These are phyloP conservation scores for Phytophthora lateralis DNA, from an alignment of 352 stramenopile genomes.

Conservation along the genomic window DNA sequence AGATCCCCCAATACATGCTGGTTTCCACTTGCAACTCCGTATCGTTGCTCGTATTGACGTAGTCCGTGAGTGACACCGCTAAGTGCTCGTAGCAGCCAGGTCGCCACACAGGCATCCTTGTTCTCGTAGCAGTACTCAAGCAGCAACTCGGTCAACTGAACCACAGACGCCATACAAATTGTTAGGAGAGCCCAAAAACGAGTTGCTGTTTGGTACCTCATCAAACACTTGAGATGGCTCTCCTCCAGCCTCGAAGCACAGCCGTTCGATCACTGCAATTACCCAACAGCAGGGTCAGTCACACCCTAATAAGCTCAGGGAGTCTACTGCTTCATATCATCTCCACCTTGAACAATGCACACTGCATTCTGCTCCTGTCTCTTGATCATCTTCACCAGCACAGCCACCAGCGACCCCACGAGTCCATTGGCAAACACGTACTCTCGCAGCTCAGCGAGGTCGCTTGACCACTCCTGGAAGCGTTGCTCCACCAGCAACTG, in stretches of 20 bases:
- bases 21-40: background rate
- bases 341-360: conserved; percentile 33
- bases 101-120: conserved; percentile 10
- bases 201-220: conserved; percentile 19
- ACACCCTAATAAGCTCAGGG: background rate
- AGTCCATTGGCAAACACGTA: conserved; percentile 17
- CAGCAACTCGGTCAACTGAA: conserved; percentile 22
- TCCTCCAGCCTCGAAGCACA: conserved; percentile 31
- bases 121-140: conserved; percentile 22
- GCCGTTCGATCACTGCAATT: conserved; percentile 31
- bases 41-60: conserved; percentile 23
- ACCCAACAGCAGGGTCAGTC: conserved; percentile 4
- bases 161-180: background rate
- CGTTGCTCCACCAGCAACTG: conserved; percentile 24
- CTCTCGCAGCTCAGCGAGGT: conserved; percentile 26
- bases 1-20: background rate
- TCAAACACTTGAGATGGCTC: conserved; percentile 30
- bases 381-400: conserved; percentile 25
- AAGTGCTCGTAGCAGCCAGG: conserved; percentile 31
- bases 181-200: background rate
- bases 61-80: conserved; percentile 21
- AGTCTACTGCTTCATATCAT: background rate
- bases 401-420: conserved; percentile 13
- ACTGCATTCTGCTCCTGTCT: conserved; percentile 14
- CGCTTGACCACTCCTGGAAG: conserved; percentile 21